Evolutionary conservation across 805 yeast species (phyloP).

Genomic region (Candida germanica): DNA sequence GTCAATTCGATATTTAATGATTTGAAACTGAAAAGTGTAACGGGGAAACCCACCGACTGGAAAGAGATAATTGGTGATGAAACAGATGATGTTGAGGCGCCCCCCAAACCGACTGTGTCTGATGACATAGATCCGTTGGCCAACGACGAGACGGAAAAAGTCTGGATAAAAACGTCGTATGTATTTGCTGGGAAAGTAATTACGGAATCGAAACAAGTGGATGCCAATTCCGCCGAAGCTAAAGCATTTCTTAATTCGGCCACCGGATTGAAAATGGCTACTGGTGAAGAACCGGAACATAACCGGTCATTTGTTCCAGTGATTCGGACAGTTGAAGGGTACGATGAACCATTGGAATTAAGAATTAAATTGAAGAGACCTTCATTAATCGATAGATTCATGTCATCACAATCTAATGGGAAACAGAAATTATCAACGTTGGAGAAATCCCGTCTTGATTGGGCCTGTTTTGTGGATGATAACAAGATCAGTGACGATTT

Average conservation of each 20-base stretch:
- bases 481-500: conserved; percentile 83
- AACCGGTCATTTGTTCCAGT: conserved; percentile 32
- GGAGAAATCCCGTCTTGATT: conserved; percentile 89
- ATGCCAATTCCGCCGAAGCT: conserved; percentile 79
- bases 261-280: conserved; percentile 24
- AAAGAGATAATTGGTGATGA: conserved; percentile 2
- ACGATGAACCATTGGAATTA: conserved; percentile 35
- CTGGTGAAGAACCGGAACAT: conserved; percentile 7
- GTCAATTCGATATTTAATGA: conserved; percentile 32
- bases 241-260: conserved; percentile 68
- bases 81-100: conserved; percentile 3
- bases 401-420: conserved; percentile 59
- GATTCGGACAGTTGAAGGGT: conserved; percentile 29
- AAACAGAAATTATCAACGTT: conserved; percentile 78
- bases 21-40: conserved; percentile 13
- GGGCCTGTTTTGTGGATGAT: conserved; percentile 91
- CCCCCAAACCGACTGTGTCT: conserved; percentile 5
- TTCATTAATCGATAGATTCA: conserved; percentile 72
- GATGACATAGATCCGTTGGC: background rate
- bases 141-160: conserved; percentile 42
- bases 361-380: conserved; percentile 67
- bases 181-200: conserved; percentile 86
- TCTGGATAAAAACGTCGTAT: conserved; percentile 73
- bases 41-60: conserved; percentile 12
- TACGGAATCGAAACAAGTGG: conserved; percentile 76